Evolutionary conservation across 495 filamentous ascomycete species (phyloP).

Genomic region (Lasiosphaeria ovina): DNA sequence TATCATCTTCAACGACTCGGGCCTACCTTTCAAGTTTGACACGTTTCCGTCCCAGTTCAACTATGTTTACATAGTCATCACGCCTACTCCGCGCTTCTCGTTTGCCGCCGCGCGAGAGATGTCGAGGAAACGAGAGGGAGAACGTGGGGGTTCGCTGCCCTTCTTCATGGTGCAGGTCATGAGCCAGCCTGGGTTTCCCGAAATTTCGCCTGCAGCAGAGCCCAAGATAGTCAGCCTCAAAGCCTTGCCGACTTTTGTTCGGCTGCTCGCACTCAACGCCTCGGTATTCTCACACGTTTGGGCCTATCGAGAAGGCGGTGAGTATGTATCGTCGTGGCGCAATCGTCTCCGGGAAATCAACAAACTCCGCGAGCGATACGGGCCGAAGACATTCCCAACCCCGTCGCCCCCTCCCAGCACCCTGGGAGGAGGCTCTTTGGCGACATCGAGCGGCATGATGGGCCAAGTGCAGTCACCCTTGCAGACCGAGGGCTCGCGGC

Average conservation of each 20-base stretch:
- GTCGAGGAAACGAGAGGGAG: constrained; percentile 31
- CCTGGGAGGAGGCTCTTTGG: constrained; percentile 20
- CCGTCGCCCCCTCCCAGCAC: constrained; percentile 43
- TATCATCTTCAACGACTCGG: constrained; percentile 95
- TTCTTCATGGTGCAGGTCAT: constrained; percentile 86
- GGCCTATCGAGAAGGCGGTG: constrained; percentile 71
- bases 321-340: constrained; percentile 87
- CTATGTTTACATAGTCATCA: constrained; percentile 93
- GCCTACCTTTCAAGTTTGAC: constrained; percentile 79
- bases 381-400: constrained; percentile 34
- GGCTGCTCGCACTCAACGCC: constrained; percentile 88
- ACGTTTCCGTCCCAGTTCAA: constrained; percentile 94
- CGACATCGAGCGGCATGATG: constrained; percentile 14
- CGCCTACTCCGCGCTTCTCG: constrained; percentile 69
- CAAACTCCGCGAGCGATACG: constrained; percentile 67
- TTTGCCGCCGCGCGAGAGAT: constrained; percentile 53
- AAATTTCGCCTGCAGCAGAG: constrained; percentile 82
- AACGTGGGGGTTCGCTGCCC: constrained; percentile 43
- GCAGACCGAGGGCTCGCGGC: constrained; percentile 31
- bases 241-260: constrained; percentile 79
- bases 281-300: constrained; percentile 91
- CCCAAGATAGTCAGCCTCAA: constrained; percentile 81
- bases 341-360: constrained; percentile 82
- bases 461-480: constrained; percentile 7
- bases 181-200: constrained; percentile 79